Base-by-base conservation (phyloP, 192 early-diverging fungal species). In the Dissophora globulifera region DNA sequence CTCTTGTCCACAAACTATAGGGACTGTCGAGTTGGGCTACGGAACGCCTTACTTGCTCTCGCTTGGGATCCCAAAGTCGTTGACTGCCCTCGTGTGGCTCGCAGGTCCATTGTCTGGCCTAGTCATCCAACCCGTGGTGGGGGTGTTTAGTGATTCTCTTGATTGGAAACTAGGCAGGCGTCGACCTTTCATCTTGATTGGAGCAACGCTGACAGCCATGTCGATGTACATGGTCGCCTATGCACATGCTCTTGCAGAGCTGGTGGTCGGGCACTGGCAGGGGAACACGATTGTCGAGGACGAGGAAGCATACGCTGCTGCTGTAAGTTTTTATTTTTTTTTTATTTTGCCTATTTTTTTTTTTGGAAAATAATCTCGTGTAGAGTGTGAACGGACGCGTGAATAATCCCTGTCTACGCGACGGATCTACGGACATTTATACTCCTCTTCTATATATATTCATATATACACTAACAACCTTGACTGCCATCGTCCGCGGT, bases 131-230 rank as follows among this genome's bases (percentile, higher is more conserved):
- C 89, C 92, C 27, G 78, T 96, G 40, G 89, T 96, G 12, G 96
- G 96, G 11, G 90, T 88, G 4, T 86, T 94, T 45, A 93, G 91
- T 78, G 96, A 98, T 79, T 76, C 79, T 40, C 86, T 86, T 64
- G 92, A 88, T 16, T 87, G 84, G 29, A 70, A 78, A 17, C 55
- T 91, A n/a, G 96, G 96, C 20, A 87, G 91, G 23, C 84, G 96
- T 45, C 83, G 95, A 48, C 96, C 95, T 1, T 96, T 90, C 76
- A 95, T 97, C 45, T 67, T 95, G 19, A 81, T 80, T 20, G 86
- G 92, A 4, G 89, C 88, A 7, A 32, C 80, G 1, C 57, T 89
- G 26, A 87, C 92, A 8, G 76, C 90, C n/a, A 17, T 87, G 7
- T 91, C 91, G 4, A 89, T 94, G 59, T 40, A 79, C 11, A 81